A percentile compares a stretch with the other conserved stretches of the same genome.
Evolutionary conservation across 257 asterid genomes (phyloP).

Genomic region (Solanum chiquidenum): DNA sequence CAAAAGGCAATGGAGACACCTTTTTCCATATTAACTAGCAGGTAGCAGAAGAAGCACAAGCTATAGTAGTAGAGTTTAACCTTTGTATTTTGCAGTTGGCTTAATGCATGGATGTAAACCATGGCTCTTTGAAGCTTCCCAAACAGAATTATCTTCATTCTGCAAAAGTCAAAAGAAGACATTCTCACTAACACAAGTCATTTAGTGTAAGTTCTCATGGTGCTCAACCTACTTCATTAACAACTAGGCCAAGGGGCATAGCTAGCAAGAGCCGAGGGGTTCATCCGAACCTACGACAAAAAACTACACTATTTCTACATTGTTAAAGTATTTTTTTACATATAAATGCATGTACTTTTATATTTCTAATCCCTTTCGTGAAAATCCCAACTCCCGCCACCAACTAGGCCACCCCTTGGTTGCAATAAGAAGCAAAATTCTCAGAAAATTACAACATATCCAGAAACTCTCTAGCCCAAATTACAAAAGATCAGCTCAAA

Average conservation of each 20-base stretch:
- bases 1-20: not conserved
- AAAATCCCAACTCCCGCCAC: not conserved
- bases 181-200: slow-evolving; percentile 3
- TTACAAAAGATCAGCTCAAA: not conserved
- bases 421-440: not conserved
- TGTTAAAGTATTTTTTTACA: not conserved
- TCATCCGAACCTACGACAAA: not conserved
- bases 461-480: not conserved
- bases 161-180: slow-evolving; percentile 20
- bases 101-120: slow-evolving; percentile 56
- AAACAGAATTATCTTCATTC: slow-evolving; percentile 37
- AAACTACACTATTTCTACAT: not conserved
- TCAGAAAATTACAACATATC: not conserved
- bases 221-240: not conserved
- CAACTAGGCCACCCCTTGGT: not conserved
- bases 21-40: not conserved
- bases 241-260: not conserved
- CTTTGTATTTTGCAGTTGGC: slow-evolving; percentile 64
- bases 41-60: not conserved
- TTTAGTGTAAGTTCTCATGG: not conserved
- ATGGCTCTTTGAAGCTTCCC: slow-evolving; percentile 53
- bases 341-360: not conserved
- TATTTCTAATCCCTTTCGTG: not conserved
- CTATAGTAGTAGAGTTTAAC: slow-evolving; percentile 13
- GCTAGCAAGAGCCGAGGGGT: not conserved